Evolutionary conservation across 1,284 basidiomycete species (phyloP).

Genomic region (Ceratobasidium sp.): DNA sequence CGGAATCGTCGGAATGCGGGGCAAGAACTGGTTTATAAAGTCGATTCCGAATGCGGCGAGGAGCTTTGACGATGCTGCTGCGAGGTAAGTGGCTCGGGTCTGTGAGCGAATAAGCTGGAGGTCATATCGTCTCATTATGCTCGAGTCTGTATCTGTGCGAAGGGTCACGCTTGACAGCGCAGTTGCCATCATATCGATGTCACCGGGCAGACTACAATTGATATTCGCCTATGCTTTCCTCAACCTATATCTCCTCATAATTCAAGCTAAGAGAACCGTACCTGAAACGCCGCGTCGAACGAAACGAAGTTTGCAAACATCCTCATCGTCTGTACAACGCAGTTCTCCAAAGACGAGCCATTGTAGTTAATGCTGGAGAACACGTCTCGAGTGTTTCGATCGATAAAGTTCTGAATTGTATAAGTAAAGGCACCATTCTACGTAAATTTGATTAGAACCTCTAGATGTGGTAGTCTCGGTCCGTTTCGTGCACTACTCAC

Average conservation of each 20-base stretch:
- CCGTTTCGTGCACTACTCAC: background rate
- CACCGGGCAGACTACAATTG: conserved; percentile 6
- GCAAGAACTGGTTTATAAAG: conserved; percentile 9
- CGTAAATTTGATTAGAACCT: background rate
- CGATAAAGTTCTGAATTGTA: conserved; percentile 12
- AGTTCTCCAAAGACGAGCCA: background rate
- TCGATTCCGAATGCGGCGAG: conserved; percentile 3
- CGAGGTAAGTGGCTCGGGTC: background rate
- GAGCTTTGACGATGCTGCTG: background rate
- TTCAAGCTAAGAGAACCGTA: background rate
- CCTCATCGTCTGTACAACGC: background rate
- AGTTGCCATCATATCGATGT: conserved; percentile 11
- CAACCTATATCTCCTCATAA: too few relatives aligned
- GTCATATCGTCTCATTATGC: background rate
- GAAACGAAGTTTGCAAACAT: conserved; percentile 7
- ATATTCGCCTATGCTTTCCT: background rate
- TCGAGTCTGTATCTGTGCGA: background rate
- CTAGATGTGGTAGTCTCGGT: too few relatives aligned
- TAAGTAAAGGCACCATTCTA: conserved; percentile 21
- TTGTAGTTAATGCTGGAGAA: conserved; percentile 11
- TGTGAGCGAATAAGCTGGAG: background rate
- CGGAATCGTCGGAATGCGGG: background rate
- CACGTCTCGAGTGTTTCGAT: background rate
- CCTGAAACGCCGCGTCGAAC: conserved; percentile 3
- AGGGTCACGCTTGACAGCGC: conserved; percentile 5